These are phyloP conservation scores for Syncephalastrum monosporum DNA, from an alignment of 371 early-diverging fungal genomes.

Conservation along the genomic window DNA sequence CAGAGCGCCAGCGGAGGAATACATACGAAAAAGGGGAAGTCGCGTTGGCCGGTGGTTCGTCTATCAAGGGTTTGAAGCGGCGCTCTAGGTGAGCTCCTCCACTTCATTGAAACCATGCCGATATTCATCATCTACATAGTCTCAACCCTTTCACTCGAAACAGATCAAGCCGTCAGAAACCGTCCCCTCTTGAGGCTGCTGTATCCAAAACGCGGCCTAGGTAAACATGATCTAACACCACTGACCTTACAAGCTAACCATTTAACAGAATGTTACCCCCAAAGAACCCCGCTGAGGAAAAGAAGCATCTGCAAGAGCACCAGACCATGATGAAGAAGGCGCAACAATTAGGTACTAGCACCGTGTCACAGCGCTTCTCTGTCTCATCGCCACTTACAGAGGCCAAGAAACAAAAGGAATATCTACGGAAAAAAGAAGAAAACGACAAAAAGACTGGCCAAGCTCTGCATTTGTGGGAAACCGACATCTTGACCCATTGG, in stretches of 20 bases:
- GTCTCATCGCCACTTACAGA: conserved; percentile 17
- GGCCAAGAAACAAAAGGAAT: conserved; percentile 33
- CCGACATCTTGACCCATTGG: conserved; percentile 47
- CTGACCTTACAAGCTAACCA: background rate
- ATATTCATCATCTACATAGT: conserved; percentile 13
- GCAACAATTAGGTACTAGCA: conserved; percentile 25
- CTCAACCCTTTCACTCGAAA: conserved; percentile 38
- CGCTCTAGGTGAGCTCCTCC: conserved; percentile 26
- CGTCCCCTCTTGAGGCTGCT: conserved; percentile 44
- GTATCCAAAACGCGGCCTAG: conserved; percentile 52
- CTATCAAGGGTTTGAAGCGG: conserved; percentile 25
- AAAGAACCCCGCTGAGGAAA: conserved; percentile 49
- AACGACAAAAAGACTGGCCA: conserved; percentile 22
- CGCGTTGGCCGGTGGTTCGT: conserved; percentile 43
- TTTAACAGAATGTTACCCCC: conserved; percentile 44
- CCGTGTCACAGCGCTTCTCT: too few species aligned
- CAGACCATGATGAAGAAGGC: conserved; percentile 53
- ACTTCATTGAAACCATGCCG: background rate
- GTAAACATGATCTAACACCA: conserved; percentile 15
- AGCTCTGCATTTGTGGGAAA: conserved; percentile 39
- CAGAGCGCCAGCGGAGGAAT: conserved; percentile 15
- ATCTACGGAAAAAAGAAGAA: conserved; percentile 20
- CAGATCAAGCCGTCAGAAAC: conserved; percentile 30
- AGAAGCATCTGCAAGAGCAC: conserved; percentile 49
- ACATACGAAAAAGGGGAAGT: conserved; percentile 39